These are phyloP conservation scores for Syncephalastrum monosporum DNA, from an alignment of 371 early-diverging fungal genomes.

Conservation along the genomic window DNA sequence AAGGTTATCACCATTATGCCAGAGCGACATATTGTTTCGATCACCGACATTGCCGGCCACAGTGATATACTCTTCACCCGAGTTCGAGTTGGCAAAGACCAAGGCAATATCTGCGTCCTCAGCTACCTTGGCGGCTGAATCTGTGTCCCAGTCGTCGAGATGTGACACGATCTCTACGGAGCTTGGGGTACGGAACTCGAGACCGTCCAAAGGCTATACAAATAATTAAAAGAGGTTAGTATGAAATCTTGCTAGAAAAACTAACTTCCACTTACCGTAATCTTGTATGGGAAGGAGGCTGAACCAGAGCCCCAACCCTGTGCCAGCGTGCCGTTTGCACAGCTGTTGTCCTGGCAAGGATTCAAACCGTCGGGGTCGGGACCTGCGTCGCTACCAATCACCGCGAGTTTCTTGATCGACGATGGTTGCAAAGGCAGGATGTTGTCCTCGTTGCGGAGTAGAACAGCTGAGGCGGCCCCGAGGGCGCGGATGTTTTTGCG, in stretches of 20 bases:
- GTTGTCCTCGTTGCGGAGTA: constrained; percentile 43
- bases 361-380: constrained; percentile 17
- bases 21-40: constrained; percentile 53
- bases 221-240: not conserved
- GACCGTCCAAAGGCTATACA: constrained; percentile 31
- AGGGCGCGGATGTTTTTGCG: constrained; percentile 35
- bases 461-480: constrained; percentile 49
- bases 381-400: constrained; percentile 56
- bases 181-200: constrained; percentile 26
- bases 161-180: constrained; percentile 22
- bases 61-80: constrained; percentile 52
- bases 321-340: constrained; percentile 50
- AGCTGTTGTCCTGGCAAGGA: constrained; percentile 23
- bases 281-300: constrained; percentile 55
- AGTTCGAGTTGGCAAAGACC: constrained; percentile 55
- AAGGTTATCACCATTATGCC: constrained; percentile 58
- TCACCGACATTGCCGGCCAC: constrained; percentile 50
- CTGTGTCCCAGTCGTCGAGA: constrained; percentile 24
- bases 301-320: constrained; percentile 69
- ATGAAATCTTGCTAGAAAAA: not conserved
- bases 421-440: constrained; percentile 30
- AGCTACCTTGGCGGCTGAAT: constrained; percentile 31
- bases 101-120: constrained; percentile 50
- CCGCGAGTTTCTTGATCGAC: constrained; percentile 28
- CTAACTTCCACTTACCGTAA: constrained; percentile 31